Evolutionary conservation across 495 filamentous ascomycete species (phyloP), one percentile per base, ranked within the genome.

Genomic region (Tuber brumale): DNA sequence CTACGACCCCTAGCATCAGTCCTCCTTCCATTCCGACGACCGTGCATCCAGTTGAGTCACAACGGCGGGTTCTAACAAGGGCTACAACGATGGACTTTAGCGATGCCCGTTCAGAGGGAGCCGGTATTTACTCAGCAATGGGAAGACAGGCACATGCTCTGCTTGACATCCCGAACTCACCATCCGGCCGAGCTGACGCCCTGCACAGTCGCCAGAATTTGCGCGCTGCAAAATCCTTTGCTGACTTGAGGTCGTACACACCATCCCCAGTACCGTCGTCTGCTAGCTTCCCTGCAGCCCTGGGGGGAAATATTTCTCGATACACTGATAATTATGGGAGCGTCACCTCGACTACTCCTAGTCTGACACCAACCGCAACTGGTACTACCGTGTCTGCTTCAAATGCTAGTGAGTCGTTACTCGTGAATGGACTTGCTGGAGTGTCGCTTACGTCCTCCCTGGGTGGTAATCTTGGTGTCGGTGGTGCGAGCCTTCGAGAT

Each of bases 71-170:
- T 21, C 86, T 99, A 46, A 95, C 94, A 86, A 92, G 95, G 43
- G 94, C 95, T 31, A 96, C 95, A 45, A 99, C 95, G n/a, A 97
- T 96, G 80, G 95, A 98, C 85, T 99, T 99, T 85, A 94, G 92
- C 80, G 95, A 97, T 83, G 90, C 93, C 48, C 92, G 94, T 10
- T 90, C 88, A 39, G 89, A 89, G 70, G 90, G 91, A 35, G 87
- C 87, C 48, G 88, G 89, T 69, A 87, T 92, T 78, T 93, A 92
- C 83, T 90, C 89, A 80, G 90, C 92, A 1, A 86, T 96, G 70
- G 91, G 93, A 61, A 88, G 92, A 70, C 93, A 95, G 79, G 88
- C 88, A 46, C 89, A 90, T 44, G 91, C 91, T 69, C 91, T 94
- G 70, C 87, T 98, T 66, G 93, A 94, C 69, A 90, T 97, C 74